Evolutionary conservation across 371 early-diverging fungal genomes (phyloP).

Genomic region (Gilbertella persicaria): DNA sequence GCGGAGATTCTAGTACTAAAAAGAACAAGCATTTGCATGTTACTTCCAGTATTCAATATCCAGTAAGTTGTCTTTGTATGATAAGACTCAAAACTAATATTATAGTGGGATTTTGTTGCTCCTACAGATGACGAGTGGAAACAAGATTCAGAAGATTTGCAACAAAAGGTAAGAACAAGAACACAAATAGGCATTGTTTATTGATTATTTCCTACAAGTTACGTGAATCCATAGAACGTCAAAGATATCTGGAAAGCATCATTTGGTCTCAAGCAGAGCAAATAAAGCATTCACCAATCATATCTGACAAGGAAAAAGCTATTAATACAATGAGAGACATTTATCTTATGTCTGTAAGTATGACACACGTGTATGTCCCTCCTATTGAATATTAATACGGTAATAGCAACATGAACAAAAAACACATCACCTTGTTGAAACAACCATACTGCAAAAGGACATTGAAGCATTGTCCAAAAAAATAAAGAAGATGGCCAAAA

Average conservation of each 20-base stretch:
- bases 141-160: slow-evolving; percentile 25
- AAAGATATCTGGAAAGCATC: slow-evolving; percentile 27
- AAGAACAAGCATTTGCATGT: slow-evolving; percentile 13
- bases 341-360: slow-evolving; percentile 31
- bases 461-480: slow-evolving; percentile 26
- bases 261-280: slow-evolving; percentile 36
- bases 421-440: slow-evolving; percentile 24
- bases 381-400: neutral
- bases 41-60: slow-evolving; percentile 24
- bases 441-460: slow-evolving; percentile 27
- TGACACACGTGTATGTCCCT: neutral
- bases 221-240: slow-evolving; percentile 30
- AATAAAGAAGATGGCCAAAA: slow-evolving; percentile 25
- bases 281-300: slow-evolving; percentile 16
- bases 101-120: slow-evolving; percentile 27
- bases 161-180: slow-evolving; percentile 27
- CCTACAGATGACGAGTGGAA: slow-evolving; percentile 15
- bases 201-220: slow-evolving; percentile 13
- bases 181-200: neutral
- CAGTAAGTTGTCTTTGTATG: slow-evolving; percentile 14
- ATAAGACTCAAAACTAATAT: neutral
- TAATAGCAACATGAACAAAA: slow-evolving; percentile 33
- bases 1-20: slow-evolving; percentile 11
- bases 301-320: slow-evolving; percentile 12
- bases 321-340: slow-evolving; percentile 38